These are phyloP conservation scores for Sphaerulina musiva DNA, from an alignment of 2,329 filamentous ascomycete species.

Conservation along the genomic window DNA sequence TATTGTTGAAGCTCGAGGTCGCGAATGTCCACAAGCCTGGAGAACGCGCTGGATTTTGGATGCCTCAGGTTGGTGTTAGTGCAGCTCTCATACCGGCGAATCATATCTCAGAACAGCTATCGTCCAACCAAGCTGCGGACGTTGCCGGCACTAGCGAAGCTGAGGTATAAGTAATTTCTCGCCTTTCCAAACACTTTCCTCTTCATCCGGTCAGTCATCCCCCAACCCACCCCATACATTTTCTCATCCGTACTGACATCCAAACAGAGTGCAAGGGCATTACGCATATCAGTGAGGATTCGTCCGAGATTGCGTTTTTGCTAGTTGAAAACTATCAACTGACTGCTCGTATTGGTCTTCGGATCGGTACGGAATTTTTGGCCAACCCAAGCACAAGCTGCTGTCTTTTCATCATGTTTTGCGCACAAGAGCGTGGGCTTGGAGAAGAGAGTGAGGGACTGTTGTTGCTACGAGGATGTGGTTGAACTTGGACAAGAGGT, in stretches of 20 bases:
- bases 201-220: too few relatives aligned
- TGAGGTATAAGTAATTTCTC: too few relatives aligned
- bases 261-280: conserved; percentile 66
- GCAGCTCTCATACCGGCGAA: too few relatives aligned
- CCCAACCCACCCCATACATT: not conserved
- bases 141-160: too few relatives aligned
- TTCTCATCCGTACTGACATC: conserved; percentile 40
- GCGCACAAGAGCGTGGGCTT: not conserved
- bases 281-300: conserved; percentile 81
- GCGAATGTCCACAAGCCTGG: too few relatives aligned
- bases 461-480: not conserved
- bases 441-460: not conserved
- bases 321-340: conserved; percentile 81
- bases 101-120: too few relatives aligned
- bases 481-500: not conserved
- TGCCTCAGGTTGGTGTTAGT: too few relatives aligned
- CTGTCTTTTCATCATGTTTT: not conserved
- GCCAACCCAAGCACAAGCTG: conserved; percentile 21
- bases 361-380: conserved; percentile 77
- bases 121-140: too few relatives aligned
- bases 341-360: conserved; percentile 68
- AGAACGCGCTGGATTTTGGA: too few relatives aligned
- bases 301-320: conserved; percentile 82
- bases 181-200: too few relatives aligned
- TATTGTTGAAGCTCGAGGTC: too few relatives aligned